Base-by-base conservation (phyloP, 1,284 basidiomycete species). In the Leccinum pachyderme region DNA sequence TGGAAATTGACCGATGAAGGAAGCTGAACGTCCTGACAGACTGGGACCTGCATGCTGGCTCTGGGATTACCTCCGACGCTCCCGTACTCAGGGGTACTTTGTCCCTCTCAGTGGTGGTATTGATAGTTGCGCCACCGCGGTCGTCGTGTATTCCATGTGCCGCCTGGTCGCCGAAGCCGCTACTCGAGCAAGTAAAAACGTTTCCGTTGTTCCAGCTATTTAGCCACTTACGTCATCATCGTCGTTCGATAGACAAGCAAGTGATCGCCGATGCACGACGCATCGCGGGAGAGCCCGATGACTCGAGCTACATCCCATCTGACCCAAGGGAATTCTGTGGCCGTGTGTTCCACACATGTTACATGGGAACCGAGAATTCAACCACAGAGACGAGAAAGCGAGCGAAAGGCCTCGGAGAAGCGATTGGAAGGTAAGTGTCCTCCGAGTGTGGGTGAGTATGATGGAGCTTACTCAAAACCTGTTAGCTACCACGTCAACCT, bases 351-450 rank as follows among this genome's bases (percentile, higher is more conserved):
- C 94, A 98, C 69, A 98, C 96, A 0, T 98, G 94, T 74, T 99
- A 98, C 74, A 99, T 99, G 97, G 96, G 96, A 11, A 99, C 96
- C 0, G 91, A 95, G 71, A 96, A 99, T 71, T 98, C 94, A 9
- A 92, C 88, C 59, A 72, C 73, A 2, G 96, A 98, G 62, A 99
- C 97, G 7, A 79, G 95, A 12, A 75, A 80, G 59, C 81, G 96
- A 33, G 97, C 96, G 2, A 95, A 91, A 68, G 84, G 89, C 48
- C 82, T 99, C 6, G 86, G 91, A 2, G 77, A 86, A 50, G 90
- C 92, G 1, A 96, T 99, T 56, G 95, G 96, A 65, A 88, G 89
- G 91, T 91, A 63, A 54, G 75, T 61, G 3, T 25, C 24, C 44
- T 41, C 48, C 15, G 41, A 25, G 24, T 47, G 22, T 41, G 39